Percentiles rank a stretch among this genome's conserved stretches.
Conservation (phyloP, 805 yeast genomes). For the Metschnikowia continentalis region DNA sequence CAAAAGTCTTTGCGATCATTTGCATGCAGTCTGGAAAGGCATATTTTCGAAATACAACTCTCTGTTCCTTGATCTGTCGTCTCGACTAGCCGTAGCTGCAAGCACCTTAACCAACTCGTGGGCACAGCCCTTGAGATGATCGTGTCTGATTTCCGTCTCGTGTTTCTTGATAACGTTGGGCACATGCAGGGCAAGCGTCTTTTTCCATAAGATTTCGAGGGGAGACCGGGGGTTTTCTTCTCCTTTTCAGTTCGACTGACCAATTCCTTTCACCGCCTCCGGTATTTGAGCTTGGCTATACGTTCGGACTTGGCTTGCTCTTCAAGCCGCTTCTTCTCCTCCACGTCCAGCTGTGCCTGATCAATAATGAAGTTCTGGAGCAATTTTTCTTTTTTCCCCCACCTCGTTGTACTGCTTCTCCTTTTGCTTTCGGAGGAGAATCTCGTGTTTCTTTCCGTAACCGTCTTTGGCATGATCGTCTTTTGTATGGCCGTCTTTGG, state of each 20-base stretch:
- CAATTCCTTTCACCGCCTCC: slow-evolving; percentile 13
- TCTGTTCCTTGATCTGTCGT: too few species aligned
- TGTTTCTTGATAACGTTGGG: slow-evolving; percentile 75
- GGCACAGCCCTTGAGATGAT: slow-evolving; percentile 70
- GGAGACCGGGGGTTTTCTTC: background rate
- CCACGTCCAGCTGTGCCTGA: slow-evolving; percentile 28
- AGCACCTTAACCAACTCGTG: slow-evolving; percentile 68
- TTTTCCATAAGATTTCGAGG: slow-evolving; percentile 39
- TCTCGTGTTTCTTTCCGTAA: slow-evolving; percentile 18
- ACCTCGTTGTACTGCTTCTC: slow-evolving; percentile 32
- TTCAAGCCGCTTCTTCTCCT: slow-evolving; percentile 27
- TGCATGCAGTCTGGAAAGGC: too few species aligned
- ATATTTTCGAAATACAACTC: too few species aligned
- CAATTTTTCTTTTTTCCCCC: slow-evolving; percentile 31
- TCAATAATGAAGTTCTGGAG: slow-evolving; percentile 36
- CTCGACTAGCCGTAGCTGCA: too few species aligned
- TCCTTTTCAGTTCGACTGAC: background rate
- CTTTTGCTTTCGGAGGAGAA: slow-evolving; percentile 27
- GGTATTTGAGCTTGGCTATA: slow-evolving; percentile 21
- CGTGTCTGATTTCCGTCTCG: slow-evolving; percentile 65
- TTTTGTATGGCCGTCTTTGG: background rate
- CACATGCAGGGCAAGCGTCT: slow-evolving; percentile 64
- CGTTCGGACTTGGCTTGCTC: slow-evolving; percentile 21
- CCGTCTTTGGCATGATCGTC: too few species aligned
- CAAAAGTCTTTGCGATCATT: too few species aligned